Conservation (phyloP, 2,329 filamentous ascomycete genomes). For the Penicillium sp. region DNA sequence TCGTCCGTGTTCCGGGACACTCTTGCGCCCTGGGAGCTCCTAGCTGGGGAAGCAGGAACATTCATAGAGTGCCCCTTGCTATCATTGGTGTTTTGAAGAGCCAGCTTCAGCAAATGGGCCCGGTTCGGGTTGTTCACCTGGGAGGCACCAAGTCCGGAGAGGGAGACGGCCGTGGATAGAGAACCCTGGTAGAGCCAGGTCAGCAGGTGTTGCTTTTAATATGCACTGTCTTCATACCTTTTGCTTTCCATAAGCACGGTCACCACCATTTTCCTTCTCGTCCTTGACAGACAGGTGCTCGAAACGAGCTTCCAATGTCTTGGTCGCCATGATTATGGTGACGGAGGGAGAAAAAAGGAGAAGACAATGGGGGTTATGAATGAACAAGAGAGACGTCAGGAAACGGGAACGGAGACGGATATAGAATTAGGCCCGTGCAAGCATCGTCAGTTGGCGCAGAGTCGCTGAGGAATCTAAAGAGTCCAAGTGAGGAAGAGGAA, state of each 20-base stretch:
- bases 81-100: constrained; percentile 71
- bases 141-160: constrained; percentile 46
- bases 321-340: constrained; percentile 60
- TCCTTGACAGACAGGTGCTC: constrained; percentile 87
- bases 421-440: constrained; percentile 1
- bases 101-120: constrained; percentile 79
- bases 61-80: constrained; percentile 52
- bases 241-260: constrained; percentile 61
- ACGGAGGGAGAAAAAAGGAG: constrained; percentile 1
- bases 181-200: constrained; percentile 38
- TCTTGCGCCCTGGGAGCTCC: constrained; percentile 48
- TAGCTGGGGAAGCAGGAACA: constrained; percentile 59
- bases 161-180: constrained; percentile 45
- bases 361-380: not conserved
- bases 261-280: constrained; percentile 65
- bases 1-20: constrained; percentile 47
- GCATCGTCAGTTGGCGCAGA: constrained; percentile 11
- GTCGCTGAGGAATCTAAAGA: constrained; percentile 11
- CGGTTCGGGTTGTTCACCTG: constrained; percentile 54
- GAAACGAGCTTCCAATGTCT: constrained; percentile 78
- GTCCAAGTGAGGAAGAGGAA: constrained; percentile 1
- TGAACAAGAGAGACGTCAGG: not conserved
- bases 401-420: not conserved
- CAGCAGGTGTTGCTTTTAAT: constrained; percentile 11
- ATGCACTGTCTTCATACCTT: constrained; percentile 57